A percentile compares a stretch with the other conserved stretches of the same genome.
These are phyloP conservation scores for Stephanodiscus triporus DNA, from an alignment of 108 stramenopile genomes.

Conservation along the genomic window DNA sequence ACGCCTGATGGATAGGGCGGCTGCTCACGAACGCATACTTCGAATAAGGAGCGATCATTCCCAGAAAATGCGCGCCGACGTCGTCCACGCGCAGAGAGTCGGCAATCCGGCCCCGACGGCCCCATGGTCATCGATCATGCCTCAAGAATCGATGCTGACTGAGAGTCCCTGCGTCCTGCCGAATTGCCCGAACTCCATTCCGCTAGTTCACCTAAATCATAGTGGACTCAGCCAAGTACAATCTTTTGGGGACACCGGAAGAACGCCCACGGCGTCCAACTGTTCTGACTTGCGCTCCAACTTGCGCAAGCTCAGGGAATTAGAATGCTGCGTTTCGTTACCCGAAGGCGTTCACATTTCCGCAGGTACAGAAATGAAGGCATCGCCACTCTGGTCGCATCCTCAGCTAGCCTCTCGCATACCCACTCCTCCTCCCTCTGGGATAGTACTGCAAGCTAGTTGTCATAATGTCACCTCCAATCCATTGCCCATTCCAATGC, in stretches of 20 bases:
- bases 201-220: conserved; percentile 15
- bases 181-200: conserved; percentile 10
- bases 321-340: background rate
- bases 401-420: conserved; percentile 28
- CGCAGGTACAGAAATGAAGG: background rate
- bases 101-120: conserved; percentile 8
- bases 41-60: conserved; percentile 27
- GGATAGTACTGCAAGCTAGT: background rate
- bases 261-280: conserved; percentile 41
- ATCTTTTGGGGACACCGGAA: conserved; percentile 7
- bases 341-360: conserved; percentile 30
- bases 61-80: conserved; percentile 22
- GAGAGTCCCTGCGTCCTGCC: background rate
- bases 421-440: conserved; percentile 18
- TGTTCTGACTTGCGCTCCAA: conserved; percentile 20
- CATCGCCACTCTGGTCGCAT: conserved; percentile 29
- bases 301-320: conserved; percentile 2
- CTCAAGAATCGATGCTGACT: background rate
- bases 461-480: background rate
- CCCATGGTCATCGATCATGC: background rate
- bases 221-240: background rate
- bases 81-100: conserved; percentile 34
- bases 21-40: conserved; percentile 40
- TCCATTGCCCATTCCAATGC: background rate
- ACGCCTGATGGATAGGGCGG: conserved; percentile 36